These are phyloP conservation scores for Vigna angularis DNA, from an alignment of 306 rosid species.

Conservation along the genomic window DNA sequence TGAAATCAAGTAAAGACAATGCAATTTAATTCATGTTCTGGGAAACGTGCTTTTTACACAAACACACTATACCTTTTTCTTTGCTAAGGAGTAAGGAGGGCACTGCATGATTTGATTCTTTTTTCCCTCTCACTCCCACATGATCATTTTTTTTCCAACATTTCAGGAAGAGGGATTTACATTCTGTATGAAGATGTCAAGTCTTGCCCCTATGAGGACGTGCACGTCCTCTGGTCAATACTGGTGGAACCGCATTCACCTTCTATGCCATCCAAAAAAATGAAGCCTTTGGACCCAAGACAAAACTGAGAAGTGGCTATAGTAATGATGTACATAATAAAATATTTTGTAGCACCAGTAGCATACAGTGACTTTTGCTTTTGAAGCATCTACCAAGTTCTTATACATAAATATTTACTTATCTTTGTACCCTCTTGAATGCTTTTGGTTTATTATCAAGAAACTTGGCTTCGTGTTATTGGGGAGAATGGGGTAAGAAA, in stretches of 20 bases:
- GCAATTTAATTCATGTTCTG: background rate
- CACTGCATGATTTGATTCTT: background rate
- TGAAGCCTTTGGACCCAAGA: constrained; percentile 33
- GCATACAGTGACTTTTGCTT: constrained; percentile 9
- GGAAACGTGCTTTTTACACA: background rate
- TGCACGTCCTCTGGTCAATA: constrained; percentile 91
- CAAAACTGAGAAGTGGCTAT: constrained; percentile 31
- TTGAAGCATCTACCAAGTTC: constrained; percentile 31
- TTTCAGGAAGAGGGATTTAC: constrained; percentile 87
- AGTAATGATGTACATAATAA: constrained; percentile 44
- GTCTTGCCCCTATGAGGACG: constrained; percentile 93
- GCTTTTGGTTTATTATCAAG: constrained; percentile 23
- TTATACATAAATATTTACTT: constrained; percentile 20
- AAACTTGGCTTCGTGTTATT: background rate
- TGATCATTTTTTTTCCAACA: constrained; percentile 12
- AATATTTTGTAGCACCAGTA: constrained; percentile 37
- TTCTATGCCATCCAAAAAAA: constrained; percentile 52
- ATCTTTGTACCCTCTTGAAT: background rate
- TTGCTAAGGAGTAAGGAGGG: background rate
- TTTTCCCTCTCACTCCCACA: background rate
- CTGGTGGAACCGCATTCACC: constrained; percentile 79
- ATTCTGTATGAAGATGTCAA: constrained; percentile 92
- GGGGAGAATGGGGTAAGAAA: background rate
- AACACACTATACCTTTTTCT: constrained; percentile 3
- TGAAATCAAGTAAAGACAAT: background rate